Conservation (phyloP, 2,329 filamentous ascomycete species). For the Tolypocladium capitatum region DNA sequence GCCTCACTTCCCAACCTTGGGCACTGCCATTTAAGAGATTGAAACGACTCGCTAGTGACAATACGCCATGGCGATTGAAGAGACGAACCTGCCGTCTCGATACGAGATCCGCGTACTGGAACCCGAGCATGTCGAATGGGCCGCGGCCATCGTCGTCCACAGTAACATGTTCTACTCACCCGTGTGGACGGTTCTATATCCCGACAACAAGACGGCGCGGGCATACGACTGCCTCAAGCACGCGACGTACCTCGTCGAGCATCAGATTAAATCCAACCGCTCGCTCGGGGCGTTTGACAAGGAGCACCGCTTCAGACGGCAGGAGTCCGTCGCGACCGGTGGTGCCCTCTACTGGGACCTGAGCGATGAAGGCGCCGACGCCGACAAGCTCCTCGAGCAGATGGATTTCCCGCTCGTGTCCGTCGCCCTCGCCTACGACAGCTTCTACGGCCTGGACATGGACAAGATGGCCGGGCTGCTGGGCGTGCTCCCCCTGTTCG, state of each 20-base stretch:
- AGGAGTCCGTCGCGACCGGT: conserved; percentile 10
- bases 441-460: conserved; percentile 5
- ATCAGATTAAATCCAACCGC: conserved; percentile 8
- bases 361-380: conserved; percentile 1
- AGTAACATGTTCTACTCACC: conserved; percentile 12
- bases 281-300: conserved; percentile 13
- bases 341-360: conserved; percentile 17
- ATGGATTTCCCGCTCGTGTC: conserved; percentile 20
- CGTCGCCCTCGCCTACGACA: conserved; percentile 16
- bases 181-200: conserved; percentile 10
- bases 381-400: conserved; percentile 11
- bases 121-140: conserved; percentile 12
- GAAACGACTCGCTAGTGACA: neutral
- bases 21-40: neutral
- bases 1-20: too few species aligned
- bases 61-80: neutral
- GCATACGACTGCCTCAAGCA: conserved; percentile 6
- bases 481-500: neutral
- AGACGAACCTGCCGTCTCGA: neutral
- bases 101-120: conserved; percentile 13
- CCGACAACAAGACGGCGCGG: conserved; percentile 4
- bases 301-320: conserved; percentile 9
- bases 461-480: conserved; percentile 2
- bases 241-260: conserved; percentile 6
- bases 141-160: conserved; percentile 11